Evolutionary conservation across 1,284 basidiomycete genomes (phyloP).

Genomic region (Fomitopsis schrenkii): DNA sequence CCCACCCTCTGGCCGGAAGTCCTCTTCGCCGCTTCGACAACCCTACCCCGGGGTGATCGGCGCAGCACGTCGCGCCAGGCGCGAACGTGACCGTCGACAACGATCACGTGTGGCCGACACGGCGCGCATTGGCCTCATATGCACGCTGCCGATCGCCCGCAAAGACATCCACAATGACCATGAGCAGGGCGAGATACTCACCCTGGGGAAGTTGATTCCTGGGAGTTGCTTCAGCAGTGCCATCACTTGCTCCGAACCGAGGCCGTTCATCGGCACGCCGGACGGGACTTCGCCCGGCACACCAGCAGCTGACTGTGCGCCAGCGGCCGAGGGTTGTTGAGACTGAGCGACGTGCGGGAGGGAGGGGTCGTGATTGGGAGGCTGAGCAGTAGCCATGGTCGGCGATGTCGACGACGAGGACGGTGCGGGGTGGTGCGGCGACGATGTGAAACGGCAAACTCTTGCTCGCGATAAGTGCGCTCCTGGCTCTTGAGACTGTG

Average conservation of each 20-base stretch:
- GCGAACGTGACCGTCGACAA: constrained; percentile 23
- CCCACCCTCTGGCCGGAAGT: neutral
- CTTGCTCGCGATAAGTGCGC: neutral
- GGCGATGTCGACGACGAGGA: neutral
- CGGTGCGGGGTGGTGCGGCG: neutral
- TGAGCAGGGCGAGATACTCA: constrained; percentile 5
- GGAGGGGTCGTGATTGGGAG: constrained; percentile 23
- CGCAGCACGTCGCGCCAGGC: constrained; percentile 1
- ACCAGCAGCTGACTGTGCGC: constrained; percentile 8
- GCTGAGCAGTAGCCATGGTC: constrained; percentile 26
- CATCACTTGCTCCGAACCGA: constrained; percentile 49
- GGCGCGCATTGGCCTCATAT: constrained; percentile 11
- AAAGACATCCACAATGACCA: neutral
- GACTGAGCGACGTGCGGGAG: constrained; percentile 15
- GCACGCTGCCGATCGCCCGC: constrained; percentile 10
- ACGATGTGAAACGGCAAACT: neutral
- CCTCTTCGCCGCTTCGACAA: neutral
- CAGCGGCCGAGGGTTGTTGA: constrained; percentile 7
- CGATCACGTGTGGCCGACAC: constrained; percentile 24
- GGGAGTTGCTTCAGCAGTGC: constrained; percentile 47
- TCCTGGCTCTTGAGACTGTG: neutral
- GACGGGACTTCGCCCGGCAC: constrained; percentile 4
- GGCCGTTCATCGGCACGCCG: constrained; percentile 12
- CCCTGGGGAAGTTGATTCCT: constrained; percentile 36
- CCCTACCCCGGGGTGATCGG: neutral